These are phyloP conservation scores for Peniophora sp. DNA, from an alignment of 1,284 basidiomycete species.

Conservation along the genomic window DNA sequence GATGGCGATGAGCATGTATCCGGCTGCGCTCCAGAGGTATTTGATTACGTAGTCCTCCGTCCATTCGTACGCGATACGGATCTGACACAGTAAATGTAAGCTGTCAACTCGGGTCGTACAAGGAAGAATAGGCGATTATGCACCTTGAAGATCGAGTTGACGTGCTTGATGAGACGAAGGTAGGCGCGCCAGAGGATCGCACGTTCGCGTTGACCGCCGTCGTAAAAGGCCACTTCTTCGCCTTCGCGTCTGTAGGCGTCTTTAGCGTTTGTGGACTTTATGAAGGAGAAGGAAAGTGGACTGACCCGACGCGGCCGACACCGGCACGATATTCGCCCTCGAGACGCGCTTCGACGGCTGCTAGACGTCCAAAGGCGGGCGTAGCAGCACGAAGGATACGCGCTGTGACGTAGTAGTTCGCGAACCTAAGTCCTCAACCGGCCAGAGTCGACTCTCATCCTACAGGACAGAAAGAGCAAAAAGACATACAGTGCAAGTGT, in stretches of 20 bases:
- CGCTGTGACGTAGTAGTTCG: slow-evolving; percentile 84
- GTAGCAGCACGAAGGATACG: slow-evolving; percentile 81
- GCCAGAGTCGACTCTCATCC: too few relatives aligned
- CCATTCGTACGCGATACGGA: slow-evolving; percentile 81
- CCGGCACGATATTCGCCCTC: slow-evolving; percentile 91
- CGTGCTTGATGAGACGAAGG: slow-evolving; percentile 75
- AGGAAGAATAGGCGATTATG: slow-evolving; percentile 8
- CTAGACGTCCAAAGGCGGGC: slow-evolving; percentile 89
- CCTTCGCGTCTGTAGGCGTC: not conserved
- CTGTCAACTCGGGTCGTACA: too few relatives aligned
- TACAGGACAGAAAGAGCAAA: too few relatives aligned
- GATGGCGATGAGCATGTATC: slow-evolving; percentile 84
- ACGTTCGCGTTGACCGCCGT: slow-evolving; percentile 80
- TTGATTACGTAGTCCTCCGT: slow-evolving; percentile 94
- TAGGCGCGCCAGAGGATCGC: slow-evolving; percentile 82
- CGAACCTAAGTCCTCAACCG: slow-evolving; percentile 27
- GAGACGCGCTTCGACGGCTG: slow-evolving; percentile 80
- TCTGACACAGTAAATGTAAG: slow-evolving; percentile 28
- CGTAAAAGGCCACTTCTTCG: slow-evolving; percentile 56
- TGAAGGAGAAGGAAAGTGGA: slow-evolving; percentile 11
- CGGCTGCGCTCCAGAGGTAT: slow-evolving; percentile 88
- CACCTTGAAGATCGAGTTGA: slow-evolving; percentile 90
- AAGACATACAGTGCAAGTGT: slow-evolving; percentile 51
- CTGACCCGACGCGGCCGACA: slow-evolving; percentile 80
- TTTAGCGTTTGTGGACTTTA: too few relatives aligned